These are phyloP conservation scores for Podospora australis DNA, from an alignment of 495 filamentous ascomycete genomes.

Conservation along the genomic window DNA sequence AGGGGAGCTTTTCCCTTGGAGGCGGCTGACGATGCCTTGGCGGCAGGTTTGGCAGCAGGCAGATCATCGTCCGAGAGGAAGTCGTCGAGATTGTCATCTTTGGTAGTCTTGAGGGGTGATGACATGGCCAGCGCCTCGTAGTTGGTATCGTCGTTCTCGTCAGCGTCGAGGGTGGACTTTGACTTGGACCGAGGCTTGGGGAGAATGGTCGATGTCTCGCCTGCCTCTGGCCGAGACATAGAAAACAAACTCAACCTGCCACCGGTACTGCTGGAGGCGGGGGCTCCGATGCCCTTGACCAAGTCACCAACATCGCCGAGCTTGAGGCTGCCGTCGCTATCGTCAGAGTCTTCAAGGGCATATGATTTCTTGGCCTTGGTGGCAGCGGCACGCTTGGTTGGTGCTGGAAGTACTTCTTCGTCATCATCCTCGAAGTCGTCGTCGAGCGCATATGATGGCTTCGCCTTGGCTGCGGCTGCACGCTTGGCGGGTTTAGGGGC, in stretches of 20 bases:
- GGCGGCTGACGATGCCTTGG: conserved; percentile 35
- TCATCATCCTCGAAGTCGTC: conserved; percentile 1
- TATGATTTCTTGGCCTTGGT: conserved; percentile 35
- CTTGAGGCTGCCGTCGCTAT: conserved; percentile 54
- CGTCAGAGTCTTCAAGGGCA: conserved; percentile 37
- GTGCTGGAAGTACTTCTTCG: conserved; percentile 20
- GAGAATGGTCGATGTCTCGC: conserved; percentile 26
- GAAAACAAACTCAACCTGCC: conserved; percentile 63
- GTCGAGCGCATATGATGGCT: not conserved
- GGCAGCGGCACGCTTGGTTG: conserved; percentile 34
- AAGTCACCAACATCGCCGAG: conserved; percentile 80
- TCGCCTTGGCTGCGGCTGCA: conserved; percentile 8
- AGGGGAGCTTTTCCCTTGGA: conserved; percentile 33
- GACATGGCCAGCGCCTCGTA: conserved; percentile 71
- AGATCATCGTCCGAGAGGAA: conserved; percentile 57
- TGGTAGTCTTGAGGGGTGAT: conserved; percentile 44
- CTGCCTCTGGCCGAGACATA: conserved; percentile 59
- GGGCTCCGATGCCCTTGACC: conserved; percentile 78
- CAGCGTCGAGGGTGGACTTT: conserved; percentile 46
- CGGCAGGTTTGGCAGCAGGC: conserved; percentile 32
- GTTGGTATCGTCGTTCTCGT: conserved; percentile 72
- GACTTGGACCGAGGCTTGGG: conserved; percentile 49
- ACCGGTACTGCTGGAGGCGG: conserved; percentile 32
- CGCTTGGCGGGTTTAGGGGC: conserved; percentile 7
- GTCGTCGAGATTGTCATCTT: conserved; percentile 55